A percentile compares a stretch with the other conserved stretches of the same genome.
These are phyloP conservation scores for Diaporthe sp. DNA, from an alignment of 2,329 filamentous ascomycete species.

Conservation along the genomic window DNA sequence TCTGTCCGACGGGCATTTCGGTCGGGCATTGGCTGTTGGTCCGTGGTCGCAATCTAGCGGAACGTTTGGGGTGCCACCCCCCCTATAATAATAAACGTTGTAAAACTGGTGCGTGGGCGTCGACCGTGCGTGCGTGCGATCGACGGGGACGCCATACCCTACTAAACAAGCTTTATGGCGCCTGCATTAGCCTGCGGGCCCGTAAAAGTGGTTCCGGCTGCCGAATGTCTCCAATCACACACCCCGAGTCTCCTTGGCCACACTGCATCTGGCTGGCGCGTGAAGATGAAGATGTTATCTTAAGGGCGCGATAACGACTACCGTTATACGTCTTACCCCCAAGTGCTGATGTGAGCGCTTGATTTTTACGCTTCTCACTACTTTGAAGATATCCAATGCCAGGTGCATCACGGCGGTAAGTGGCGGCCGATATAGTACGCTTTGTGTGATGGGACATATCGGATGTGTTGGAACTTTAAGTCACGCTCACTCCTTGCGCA, in stretches of 20 bases:
- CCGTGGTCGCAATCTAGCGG: background rate
- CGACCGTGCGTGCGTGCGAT: background rate
- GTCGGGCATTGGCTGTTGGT: background rate
- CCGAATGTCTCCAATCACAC: background rate
- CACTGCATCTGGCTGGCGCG: background rate
- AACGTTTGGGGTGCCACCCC: background rate
- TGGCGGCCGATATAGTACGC: background rate
- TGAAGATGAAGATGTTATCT: background rate
- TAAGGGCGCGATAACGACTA: background rate
- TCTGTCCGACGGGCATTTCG: background rate
- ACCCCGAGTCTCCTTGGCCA: background rate
- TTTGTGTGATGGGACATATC: background rate
- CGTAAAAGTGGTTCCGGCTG: background rate
- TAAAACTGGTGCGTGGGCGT: background rate
- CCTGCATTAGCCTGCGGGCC: conserved; percentile 9
- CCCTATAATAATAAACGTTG: no score
- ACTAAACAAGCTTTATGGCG: conserved; percentile 23
- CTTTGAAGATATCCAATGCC: background rate
- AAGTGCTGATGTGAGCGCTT: conserved; percentile 19
- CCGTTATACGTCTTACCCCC: background rate
- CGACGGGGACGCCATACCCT: background rate
- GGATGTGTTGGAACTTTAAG: background rate
- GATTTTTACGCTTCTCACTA: background rate
- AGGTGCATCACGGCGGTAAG: background rate
- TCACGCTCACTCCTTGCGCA: background rate